phyloP scores from a whole-genome alignment of 805 yeast species.

The Cyberlindnera misumaiensis region DNA sequence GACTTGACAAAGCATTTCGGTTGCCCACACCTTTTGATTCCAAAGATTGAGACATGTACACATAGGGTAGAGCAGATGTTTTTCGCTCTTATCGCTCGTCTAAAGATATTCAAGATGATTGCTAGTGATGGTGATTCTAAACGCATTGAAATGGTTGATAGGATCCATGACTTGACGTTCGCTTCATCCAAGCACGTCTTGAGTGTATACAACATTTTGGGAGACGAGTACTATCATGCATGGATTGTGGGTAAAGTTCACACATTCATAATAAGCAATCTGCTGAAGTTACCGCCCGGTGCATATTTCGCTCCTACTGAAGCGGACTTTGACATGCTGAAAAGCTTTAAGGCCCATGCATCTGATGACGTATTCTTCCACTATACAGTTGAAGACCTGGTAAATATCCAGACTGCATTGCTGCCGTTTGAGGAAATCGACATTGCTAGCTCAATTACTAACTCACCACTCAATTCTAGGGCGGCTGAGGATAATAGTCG shows the following conservation, averaged over 20 bases:
- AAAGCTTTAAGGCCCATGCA: slow-evolving; percentile 3
- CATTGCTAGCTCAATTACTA: background rate
- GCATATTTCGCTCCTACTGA: background rate
- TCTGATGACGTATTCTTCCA: slow-evolving; percentile 16
- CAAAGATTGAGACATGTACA: slow-evolving; percentile 15
- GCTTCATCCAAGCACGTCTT: slow-evolving; percentile 6
- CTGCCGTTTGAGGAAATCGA: slow-evolving; percentile 7
- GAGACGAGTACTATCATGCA: slow-evolving; percentile 21
- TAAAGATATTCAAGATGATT: slow-evolving; percentile 15
- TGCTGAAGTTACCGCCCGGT: slow-evolving; percentile 6
- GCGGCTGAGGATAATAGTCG: slow-evolving; percentile 13
- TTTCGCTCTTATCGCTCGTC: slow-evolving; percentile 13
- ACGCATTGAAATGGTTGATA: slow-evolving; percentile 9
- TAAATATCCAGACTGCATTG: slow-evolving; percentile 5
- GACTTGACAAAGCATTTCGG: slow-evolving; percentile 20
- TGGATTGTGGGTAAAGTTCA: slow-evolving; percentile 22
- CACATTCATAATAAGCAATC: slow-evolving; percentile 9
- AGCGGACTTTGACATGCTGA: slow-evolving; percentile 9
- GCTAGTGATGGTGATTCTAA: slow-evolving; percentile 1
- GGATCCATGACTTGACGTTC: slow-evolving; percentile 4
- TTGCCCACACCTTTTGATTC: slow-evolving; percentile 11
- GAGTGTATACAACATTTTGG: slow-evolving; percentile 7
- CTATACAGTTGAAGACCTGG: slow-evolving; percentile 9
- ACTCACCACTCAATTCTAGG: slow-evolving; percentile 6
- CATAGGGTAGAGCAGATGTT: slow-evolving; percentile 18